Percentiles rank a stretch among this genome's conserved stretches.
phyloP scores from a whole-genome alignment of 495 filamentous ascomycete genomes.

The Lasiosphaeris hirsuta region DNA sequence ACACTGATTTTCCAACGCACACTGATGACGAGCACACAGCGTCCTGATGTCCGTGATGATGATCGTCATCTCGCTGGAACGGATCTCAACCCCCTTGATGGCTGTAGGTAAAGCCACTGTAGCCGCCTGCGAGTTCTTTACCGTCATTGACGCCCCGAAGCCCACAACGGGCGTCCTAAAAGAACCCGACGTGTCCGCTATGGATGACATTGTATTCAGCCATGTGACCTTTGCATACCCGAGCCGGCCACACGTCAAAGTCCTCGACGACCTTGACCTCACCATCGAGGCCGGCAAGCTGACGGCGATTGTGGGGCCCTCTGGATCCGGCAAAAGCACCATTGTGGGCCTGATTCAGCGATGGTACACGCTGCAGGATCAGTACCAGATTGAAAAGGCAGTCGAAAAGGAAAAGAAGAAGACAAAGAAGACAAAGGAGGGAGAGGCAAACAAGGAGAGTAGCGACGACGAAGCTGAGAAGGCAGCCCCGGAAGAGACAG shows the following conservation, averaged over 20 bases:
- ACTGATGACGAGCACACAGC: too few species aligned
- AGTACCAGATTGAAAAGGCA: conserved; percentile 20
- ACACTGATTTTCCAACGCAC: too few species aligned
- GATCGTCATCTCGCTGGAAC: conserved; percentile 40
- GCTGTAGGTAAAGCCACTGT: conserved; percentile 43
- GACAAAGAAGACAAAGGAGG: conserved; percentile 3
- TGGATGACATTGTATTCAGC: conserved; percentile 51
- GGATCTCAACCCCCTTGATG: conserved; percentile 44
- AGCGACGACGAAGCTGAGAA: background rate
- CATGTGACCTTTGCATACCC: conserved; percentile 61
- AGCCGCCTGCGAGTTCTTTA: conserved; percentile 48
- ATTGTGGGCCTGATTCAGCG: conserved; percentile 58
- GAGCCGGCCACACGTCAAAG: conserved; percentile 51
- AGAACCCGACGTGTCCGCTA: conserved; percentile 33
- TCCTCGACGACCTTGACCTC: conserved; percentile 47
- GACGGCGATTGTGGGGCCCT: conserved; percentile 76
- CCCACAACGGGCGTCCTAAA: conserved; percentile 39
- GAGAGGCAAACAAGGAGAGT: background rate
- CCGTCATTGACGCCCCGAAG: conserved; percentile 47
- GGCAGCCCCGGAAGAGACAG: background rate
- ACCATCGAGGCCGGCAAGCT: conserved; percentile 67
- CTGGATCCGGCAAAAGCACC: conserved; percentile 64
- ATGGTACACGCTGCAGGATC: conserved; percentile 46
- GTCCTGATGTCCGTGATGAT: conserved; percentile 51
- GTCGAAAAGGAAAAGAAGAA: background rate